These are phyloP conservation scores for Penicillium paxilli DNA, from an alignment of 495 filamentous ascomycete genomes.

Conservation along the genomic window DNA sequence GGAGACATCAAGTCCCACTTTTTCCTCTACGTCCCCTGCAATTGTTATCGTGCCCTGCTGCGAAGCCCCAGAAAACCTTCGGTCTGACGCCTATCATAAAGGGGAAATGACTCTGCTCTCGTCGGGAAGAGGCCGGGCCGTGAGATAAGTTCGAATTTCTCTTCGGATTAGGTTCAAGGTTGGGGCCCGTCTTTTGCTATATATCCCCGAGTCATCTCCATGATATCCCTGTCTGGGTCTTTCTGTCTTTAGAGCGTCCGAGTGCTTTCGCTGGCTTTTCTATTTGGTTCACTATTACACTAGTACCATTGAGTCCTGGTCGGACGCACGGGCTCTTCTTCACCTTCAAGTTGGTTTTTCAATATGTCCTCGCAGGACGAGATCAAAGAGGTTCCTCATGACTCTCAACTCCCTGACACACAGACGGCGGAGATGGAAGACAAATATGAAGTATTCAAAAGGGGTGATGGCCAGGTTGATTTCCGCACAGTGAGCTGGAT, in stretches of 20 bases:
- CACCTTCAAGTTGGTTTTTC: not conserved
- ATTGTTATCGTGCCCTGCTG: conserved; percentile 6
- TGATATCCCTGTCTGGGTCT: not conserved
- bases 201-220: conserved; percentile 7
- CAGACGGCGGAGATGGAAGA: conserved; percentile 22
- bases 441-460: conserved; percentile 53
- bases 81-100: not conserved
- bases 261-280: not conserved
- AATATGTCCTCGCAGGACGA: conserved; percentile 17
- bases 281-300: not conserved
- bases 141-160: conserved; percentile 11
- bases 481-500: conserved; percentile 60
- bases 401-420: conserved; percentile 3
- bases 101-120: conserved; percentile 3
- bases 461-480: conserved; percentile 47
- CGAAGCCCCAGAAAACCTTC: conserved; percentile 1
- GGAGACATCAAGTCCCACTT: conserved; percentile 7
- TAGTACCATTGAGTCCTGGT: not conserved
- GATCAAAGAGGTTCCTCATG: conserved; percentile 17
- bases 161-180: too few species aligned
- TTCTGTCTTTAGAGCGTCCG: not conserved
- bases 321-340: not conserved
- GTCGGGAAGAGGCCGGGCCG: conserved; percentile 2
- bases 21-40: not conserved
- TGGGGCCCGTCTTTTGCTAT: not conserved